phyloP scores from a whole-genome alignment of 345 rosid species.

The Citrus reticulata region DNA sequence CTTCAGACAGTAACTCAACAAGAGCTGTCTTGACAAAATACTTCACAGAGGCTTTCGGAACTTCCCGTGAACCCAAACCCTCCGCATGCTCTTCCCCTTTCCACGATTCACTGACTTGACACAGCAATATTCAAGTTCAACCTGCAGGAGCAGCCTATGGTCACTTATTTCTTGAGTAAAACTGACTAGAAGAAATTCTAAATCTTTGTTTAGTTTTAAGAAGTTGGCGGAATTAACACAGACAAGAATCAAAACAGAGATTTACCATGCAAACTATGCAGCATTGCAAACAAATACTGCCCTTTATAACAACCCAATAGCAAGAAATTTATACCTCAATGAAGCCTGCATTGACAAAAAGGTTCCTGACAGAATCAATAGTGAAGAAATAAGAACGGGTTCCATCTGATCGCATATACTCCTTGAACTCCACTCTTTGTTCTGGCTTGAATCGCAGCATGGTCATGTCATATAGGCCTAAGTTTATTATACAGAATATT shows the following conservation, averaged over 20 bases:
- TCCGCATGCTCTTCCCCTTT: constrained; percentile 64
- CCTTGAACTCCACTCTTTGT: constrained; percentile 70
- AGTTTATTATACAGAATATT: constrained; percentile 19
- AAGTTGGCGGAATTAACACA: not conserved
- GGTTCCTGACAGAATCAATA: constrained; percentile 53
- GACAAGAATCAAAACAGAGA: not conserved
- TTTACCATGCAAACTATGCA: not conserved
- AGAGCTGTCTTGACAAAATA: not conserved
- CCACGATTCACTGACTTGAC: constrained; percentile 64
- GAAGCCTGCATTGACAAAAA: constrained; percentile 68
- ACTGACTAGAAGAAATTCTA: not conserved
- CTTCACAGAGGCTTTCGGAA: constrained; percentile 56
- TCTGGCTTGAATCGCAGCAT: constrained; percentile 81
- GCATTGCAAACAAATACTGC: not conserved
- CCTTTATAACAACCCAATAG: not conserved
- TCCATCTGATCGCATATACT: constrained; percentile 76
- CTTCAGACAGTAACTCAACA: not conserved
- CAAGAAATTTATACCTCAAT: constrained; percentile 45
- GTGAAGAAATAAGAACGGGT: constrained; percentile 86
- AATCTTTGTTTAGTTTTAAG: not conserved
- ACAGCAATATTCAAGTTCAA: constrained; percentile 85
- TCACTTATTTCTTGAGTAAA: not conserved
- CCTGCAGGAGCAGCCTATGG: constrained; percentile 33
- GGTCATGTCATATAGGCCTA: constrained; percentile 93
- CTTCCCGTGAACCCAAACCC: constrained; percentile 97